phyloP scores from a whole-genome alignment of 2,329 filamentous ascomycete species.

The Ceratocystis eucalypticola region DNA sequence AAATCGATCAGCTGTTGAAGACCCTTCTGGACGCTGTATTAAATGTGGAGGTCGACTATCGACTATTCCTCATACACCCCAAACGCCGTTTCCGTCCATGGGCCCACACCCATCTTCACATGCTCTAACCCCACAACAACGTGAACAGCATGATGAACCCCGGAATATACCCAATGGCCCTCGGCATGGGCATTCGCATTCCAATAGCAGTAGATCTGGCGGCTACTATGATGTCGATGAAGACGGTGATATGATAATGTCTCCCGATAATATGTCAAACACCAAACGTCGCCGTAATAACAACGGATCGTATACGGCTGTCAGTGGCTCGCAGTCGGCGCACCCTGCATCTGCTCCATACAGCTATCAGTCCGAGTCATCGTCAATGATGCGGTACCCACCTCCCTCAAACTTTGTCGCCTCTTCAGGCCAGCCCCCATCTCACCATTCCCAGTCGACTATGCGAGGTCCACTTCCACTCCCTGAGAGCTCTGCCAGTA shows the following conservation, averaged over 20 bases:
- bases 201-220: conserved; percentile 6
- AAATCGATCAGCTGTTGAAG: conserved; percentile 24
- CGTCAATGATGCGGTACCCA: conserved; percentile 8
- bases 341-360: background rate
- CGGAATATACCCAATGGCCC: background rate
- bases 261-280: background rate
- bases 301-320: background rate
- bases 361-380: conserved; percentile 5
- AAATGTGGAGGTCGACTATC: conserved; percentile 60
- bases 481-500: background rate
- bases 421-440: background rate
- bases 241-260: background rate
- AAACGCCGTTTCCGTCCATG: conserved; percentile 27
- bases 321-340: background rate
- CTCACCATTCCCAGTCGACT: conserved; percentile 3
- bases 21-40: conserved; percentile 46
- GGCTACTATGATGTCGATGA: conserved; percentile 2
- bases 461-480: conserved; percentile 8
- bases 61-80: conserved; percentile 47
- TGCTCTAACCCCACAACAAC: background rate
- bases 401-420: conserved; percentile 8
- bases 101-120: conserved; percentile 24
- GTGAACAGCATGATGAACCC: background rate
- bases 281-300: conserved; percentile 4
- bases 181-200: conserved; percentile 5